Evolutionary conservation across 2,329 filamentous ascomycete genomes (phyloP).

Genomic region (Alternaria incomplexa): DNA sequence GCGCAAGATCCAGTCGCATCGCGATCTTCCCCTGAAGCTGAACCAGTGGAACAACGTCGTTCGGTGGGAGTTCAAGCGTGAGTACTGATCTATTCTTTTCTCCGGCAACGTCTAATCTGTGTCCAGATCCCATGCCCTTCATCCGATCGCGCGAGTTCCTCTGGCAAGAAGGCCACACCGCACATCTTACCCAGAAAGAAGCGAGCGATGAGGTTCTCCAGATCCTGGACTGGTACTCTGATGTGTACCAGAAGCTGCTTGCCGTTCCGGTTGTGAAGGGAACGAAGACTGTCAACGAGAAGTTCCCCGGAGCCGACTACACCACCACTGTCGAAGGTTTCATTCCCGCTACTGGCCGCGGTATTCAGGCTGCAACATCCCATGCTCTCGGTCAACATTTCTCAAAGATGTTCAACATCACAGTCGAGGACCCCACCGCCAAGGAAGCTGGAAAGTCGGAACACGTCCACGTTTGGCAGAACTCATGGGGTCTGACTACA

Average conservation of each 20-base stretch:
- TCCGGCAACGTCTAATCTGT: not conserved
- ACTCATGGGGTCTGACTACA: constrained; percentile 98
- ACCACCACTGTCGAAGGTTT: constrained; percentile 97
- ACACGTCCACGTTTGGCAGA: constrained; percentile 93
- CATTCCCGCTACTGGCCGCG: constrained; percentile 92
- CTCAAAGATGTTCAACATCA: constrained; percentile 99
- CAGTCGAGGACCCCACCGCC: constrained; percentile 84
- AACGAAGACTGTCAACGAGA: constrained; percentile 95
- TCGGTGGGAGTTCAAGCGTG: constrained; percentile 92
- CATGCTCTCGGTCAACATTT: constrained; percentile 98
- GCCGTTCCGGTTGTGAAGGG: constrained; percentile 95
- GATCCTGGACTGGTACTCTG: constrained; percentile 91
- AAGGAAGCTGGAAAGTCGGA: constrained; percentile 66
- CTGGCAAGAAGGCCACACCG: constrained; percentile 97
- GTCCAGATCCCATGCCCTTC: constrained; percentile 69
- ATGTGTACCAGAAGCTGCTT: constrained; percentile 90
- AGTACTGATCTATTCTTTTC: not conserved
- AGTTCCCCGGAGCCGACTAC: constrained; percentile 95
- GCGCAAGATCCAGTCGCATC: constrained; percentile 95
- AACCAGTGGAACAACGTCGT: constrained; percentile 99
- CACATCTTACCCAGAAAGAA: constrained; percentile 82
- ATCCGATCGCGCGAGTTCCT: constrained; percentile 88
- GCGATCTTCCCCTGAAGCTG: constrained; percentile 89
- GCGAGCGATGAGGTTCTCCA: constrained; percentile 87
- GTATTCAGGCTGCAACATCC: constrained; percentile 94